These are phyloP conservation scores for Scedosporium apiospermum DNA, from an alignment of 2,329 filamentous ascomycete genomes.

Conservation along the genomic window DNA sequence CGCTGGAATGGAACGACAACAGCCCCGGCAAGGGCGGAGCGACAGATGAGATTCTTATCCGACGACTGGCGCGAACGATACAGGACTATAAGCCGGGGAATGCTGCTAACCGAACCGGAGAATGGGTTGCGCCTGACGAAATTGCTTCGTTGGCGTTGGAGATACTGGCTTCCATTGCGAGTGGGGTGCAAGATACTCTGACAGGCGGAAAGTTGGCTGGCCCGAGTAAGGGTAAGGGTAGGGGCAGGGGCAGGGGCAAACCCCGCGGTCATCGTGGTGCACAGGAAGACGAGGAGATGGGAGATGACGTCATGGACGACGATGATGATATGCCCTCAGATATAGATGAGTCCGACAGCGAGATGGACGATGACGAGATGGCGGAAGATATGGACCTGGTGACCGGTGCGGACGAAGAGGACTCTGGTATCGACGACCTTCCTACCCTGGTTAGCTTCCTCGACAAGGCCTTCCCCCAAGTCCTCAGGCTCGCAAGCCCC, in stretches of 20 bases:
- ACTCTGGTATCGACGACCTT: slow-evolving; percentile 39
- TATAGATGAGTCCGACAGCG: slow-evolving; percentile 33
- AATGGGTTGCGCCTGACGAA: slow-evolving; percentile 31
- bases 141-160: slow-evolving; percentile 48
- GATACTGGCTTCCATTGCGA: slow-evolving; percentile 55
- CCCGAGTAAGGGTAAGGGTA: slow-evolving; percentile 20
- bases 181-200: slow-evolving; percentile 42
- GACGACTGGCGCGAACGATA: slow-evolving; percentile 30
- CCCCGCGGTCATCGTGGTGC: slow-evolving; percentile 27
- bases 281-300: slow-evolving; percentile 21
- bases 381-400: slow-evolving; percentile 58
- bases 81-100: slow-evolving; percentile 16
- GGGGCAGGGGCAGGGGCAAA: slow-evolving; percentile 17
- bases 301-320: slow-evolving; percentile 24
- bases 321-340: slow-evolving; percentile 23
- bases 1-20: slow-evolving; percentile 42
- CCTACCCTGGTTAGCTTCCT: slow-evolving; percentile 42
- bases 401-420: slow-evolving; percentile 36
- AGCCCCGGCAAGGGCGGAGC: slow-evolving; percentile 36
- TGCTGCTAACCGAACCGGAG: slow-evolving; percentile 1
- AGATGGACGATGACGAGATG: slow-evolving; percentile 48
- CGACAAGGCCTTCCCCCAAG: slow-evolving; percentile 33
- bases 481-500: slow-evolving; percentile 36
- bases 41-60: slow-evolving; percentile 41
- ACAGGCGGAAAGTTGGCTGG: slow-evolving; percentile 23